Conservation (phyloP, 495 filamentous ascomycete genomes). For the Neurospora hispaniola region DNA sequence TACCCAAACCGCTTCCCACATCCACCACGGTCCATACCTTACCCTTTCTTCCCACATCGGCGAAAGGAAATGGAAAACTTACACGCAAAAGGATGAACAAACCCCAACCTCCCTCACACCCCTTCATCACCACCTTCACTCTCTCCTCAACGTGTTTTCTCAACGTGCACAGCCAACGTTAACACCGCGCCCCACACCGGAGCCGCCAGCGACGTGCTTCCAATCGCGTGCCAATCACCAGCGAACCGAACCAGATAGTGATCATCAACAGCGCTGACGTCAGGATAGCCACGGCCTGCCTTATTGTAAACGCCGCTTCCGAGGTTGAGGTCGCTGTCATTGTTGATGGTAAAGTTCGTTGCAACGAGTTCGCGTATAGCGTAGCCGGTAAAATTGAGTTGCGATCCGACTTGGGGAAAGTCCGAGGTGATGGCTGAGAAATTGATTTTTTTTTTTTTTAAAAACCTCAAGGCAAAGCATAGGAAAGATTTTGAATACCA, state of each 20-base stretch:
- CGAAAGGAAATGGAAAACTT: constrained; percentile 25
- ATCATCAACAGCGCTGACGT: constrained; percentile 55
- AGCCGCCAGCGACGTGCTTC: constrained; percentile 49
- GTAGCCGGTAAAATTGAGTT: constrained; percentile 12
- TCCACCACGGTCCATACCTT: too few species aligned
- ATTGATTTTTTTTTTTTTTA: too few species aligned
- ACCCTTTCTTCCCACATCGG: too few species aligned
- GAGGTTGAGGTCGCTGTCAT: constrained; percentile 6
- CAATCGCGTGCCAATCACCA: constrained; percentile 30
- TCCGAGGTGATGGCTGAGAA: constrained; percentile 38
- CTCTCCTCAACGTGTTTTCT: constrained; percentile 40
- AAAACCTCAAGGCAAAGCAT: too few species aligned
- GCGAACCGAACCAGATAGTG: constrained; percentile 40
- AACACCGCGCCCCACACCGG: constrained; percentile 49
- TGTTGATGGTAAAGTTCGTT: not conserved
- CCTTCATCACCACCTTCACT: constrained; percentile 27
- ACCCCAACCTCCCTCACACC: constrained; percentile 36
- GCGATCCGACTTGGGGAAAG: constrained; percentile 32
- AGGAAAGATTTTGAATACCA: constrained; percentile 57
- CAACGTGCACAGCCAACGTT: constrained; percentile 39
- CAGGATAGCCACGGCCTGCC: constrained; percentile 52
- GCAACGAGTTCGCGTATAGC: constrained; percentile 12
- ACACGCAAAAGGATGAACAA: constrained; percentile 47
- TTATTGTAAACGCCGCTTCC: constrained; percentile 39
- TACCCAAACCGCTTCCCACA: too few species aligned